phyloP scores from a whole-genome alignment of 139 green algal species.

The Chlorella sp. region DNA sequence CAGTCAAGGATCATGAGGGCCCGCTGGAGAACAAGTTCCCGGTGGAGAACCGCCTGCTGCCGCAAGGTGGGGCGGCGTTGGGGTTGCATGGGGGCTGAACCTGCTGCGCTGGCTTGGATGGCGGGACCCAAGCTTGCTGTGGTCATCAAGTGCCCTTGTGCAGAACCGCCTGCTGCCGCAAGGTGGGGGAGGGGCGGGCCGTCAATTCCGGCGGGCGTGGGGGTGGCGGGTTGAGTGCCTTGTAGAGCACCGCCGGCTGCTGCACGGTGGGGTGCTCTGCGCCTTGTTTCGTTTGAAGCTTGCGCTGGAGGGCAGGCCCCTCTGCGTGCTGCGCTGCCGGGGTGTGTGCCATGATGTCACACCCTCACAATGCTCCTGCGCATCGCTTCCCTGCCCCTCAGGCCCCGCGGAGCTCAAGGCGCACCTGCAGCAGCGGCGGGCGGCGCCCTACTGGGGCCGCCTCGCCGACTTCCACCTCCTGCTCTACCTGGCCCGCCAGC shows the following conservation, averaged over 20 bases:
- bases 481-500: constrained; percentile 90
- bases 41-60: constrained; percentile 93
- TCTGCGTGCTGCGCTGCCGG: too few relatives aligned
- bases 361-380: too few relatives aligned
- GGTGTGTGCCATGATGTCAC: too few relatives aligned
- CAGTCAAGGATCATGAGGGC: constrained; percentile 92
- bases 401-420: constrained; percentile 73
- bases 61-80: constrained; percentile 53
- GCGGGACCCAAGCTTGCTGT: background rate
- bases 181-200: too few relatives aligned
- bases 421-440: constrained; percentile 67
- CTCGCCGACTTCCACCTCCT: constrained; percentile 96
- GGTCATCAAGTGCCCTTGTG: background rate
- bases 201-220: too few relatives aligned
- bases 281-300: too few relatives aligned
- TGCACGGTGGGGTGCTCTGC: too few relatives aligned
- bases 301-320: too few relatives aligned
- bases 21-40: constrained; percentile 79
- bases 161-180: background rate
- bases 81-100: too few relatives aligned
- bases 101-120: too few relatives aligned
- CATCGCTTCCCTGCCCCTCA: background rate
- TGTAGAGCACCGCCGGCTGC: background rate
- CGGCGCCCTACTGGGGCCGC: constrained; percentile 70
- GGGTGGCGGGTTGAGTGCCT: too few relatives aligned